Evolutionary conservation across 2,329 filamentous ascomycete species (phyloP), one percentile per base, ranked within the genome.

Genomic region (Chrysoporthe cubensis): DNA sequence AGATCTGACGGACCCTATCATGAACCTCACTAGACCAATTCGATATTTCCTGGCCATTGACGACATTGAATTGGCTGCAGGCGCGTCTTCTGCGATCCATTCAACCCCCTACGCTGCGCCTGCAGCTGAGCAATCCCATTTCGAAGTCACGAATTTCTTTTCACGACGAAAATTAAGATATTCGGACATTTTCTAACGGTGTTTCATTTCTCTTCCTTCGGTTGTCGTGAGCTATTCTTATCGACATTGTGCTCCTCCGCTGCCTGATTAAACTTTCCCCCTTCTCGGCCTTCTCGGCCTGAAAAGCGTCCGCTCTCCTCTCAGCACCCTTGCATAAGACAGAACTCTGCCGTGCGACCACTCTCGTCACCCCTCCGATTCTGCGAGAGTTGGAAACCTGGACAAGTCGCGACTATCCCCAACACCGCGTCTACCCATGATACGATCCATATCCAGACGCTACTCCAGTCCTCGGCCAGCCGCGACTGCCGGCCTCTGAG

Each of bases 401-500:
- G 48, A 21, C n/a, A 21, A 21, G 50, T 52, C 21, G 50, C 43
- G 26, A 14, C 54, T 8, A 18, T 50, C 3, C 63, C 11, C 32
- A 21, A 37, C 11, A 18, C 62, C 50, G 32, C 37, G 14, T 57
- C 40, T 52, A 62, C 50, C 61, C 68, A 70, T 66, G 66, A 62
- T 68, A 65, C 54, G 46, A 21, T 6, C 59, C 40, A 56, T 44
- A 26, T 61, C 42, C 18, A 62, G 54, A 44, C 66, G 62, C 54
- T 61, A 26, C 46, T 57, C 62, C 52, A 68, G 37, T 59, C 26
- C 62, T 59, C 58, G 62, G 66, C 64, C 66, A 40, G 59, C 54
- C 61, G 59, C 66, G 59, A 60, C 66, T 57, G 68, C 46, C 66
- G 63, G 54, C 66, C 68, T 54, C 58, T 68, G 66, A 68, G 66